Evolutionary conservation across 2,329 filamentous ascomycete species (phyloP).

Genomic region (Endothia cerciana): DNA sequence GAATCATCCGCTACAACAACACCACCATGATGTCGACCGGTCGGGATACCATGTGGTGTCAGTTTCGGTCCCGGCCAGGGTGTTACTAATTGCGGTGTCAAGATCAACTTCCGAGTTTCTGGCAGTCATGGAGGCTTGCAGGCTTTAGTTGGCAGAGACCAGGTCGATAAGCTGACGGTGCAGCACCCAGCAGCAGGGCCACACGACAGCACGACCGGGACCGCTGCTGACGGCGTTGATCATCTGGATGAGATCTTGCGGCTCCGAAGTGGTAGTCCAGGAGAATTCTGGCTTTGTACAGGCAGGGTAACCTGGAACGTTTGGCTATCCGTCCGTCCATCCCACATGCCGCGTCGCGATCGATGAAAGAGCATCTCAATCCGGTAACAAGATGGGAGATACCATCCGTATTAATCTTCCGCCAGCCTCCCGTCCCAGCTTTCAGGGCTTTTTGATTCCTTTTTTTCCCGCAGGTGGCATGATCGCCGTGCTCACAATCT

Average conservation of each 20-base stretch:
- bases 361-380: neutral
- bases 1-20: neutral
- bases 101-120: neutral
- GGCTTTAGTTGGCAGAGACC: neutral
- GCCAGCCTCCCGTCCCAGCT: neutral
- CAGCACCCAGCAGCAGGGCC: conserved; percentile 16
- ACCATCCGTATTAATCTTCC: neutral
- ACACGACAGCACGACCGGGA: neutral
- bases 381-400: neutral
- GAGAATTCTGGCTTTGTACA: neutral
- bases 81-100: neutral
- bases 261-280: neutral
- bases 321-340: neutral
- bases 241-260: conserved; percentile 5
- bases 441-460: neutral
- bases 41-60: no score
- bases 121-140: neutral
- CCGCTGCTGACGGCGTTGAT: neutral
- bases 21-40: no score
- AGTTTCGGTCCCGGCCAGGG: neutral
- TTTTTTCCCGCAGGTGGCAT: neutral
- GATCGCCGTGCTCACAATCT: neutral
- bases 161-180: neutral
- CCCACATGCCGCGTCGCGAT: neutral
- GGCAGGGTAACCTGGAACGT: neutral